Evolutionary conservation across 202 grass and related monocot genomes (phyloP), one percentile per base, ranked within the genome.

Genomic region (Eragrostis tef): DNA sequence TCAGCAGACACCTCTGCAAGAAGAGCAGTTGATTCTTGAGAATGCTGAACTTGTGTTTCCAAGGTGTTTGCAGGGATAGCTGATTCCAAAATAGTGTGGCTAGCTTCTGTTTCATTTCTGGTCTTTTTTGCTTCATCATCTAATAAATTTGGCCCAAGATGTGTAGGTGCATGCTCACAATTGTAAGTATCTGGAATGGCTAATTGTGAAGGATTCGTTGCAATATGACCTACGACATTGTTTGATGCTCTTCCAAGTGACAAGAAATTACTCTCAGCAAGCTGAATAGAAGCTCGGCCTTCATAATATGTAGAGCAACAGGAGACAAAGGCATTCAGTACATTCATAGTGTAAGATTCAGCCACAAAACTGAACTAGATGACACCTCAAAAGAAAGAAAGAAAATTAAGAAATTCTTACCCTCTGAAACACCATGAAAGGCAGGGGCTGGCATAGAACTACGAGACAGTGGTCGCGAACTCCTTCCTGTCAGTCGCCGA

Each of bases 241-340:
- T 70, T 52, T 73, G 85, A 79, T 47, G 26, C 44, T 75, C 74
- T 62, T 78, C 76, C 83, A 67, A 75, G 79, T 16, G 71, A 73
- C 45, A 80, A 64, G 61, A 86, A 77, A 86, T 80, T 53, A 78
- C 64, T 81, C 70, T 47, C 17, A 52, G 64, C 58, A 77, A 24
- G 29, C 67, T 21, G 64, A 85, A 29, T 42, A 54, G 82, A 71
- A 78, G 26, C 43, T 62, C 58, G 76, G 31, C 45, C 81, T 93
- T 61, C 61, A 39, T 57, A 81, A 78, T 82, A 63, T 79, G 41
- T 16, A 29, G 19, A 70, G 15, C 10, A 75, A 70, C 51, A 79
- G 6, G 21, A 83, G 75, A 71, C 16, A 77, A 29, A 51, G 17
- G 11, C 11, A 19, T 49, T 74, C 51, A 79, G 67, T 82, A 34